A percentile compares a stretch with the other conserved stretches of the same genome.
These are phyloP conservation scores for Lepidium didymum DNA, from an alignment of 345 rosid genomes.

Conservation along the genomic window DNA sequence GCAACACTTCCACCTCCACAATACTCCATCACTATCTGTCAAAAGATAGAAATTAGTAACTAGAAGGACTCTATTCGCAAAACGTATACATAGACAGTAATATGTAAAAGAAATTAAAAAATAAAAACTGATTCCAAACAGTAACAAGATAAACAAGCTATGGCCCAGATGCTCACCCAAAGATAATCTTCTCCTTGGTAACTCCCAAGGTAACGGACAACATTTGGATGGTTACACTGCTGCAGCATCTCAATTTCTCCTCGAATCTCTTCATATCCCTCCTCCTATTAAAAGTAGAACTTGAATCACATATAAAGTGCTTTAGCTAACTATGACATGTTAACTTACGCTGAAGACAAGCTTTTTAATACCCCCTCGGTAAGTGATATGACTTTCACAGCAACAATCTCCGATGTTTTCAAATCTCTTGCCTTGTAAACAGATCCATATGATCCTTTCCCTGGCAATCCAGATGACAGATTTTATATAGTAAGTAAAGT, in stretches of 20 bases:
- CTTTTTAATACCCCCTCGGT: conserved; percentile 68
- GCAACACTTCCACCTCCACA: conserved; percentile 99
- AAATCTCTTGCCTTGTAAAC: conserved; percentile 96
- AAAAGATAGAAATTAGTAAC: conserved; percentile 29
- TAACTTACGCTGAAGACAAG: neutral
- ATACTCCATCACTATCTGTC: conserved; percentile 99
- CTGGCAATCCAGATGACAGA: conserved; percentile 37
- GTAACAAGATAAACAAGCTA: conserved; percentile 6
- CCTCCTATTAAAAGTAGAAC: conserved; percentile 56
- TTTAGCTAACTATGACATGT: neutral
- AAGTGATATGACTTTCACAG: conserved; percentile 91
- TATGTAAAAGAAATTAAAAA: neutral
- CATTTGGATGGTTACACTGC: conserved; percentile 95
- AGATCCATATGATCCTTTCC: conserved; percentile 98
- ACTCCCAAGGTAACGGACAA: conserved; percentile 92
- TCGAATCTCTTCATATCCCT: conserved; percentile 95
- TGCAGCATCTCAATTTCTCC: conserved; percentile 99
- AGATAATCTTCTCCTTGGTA: conserved; percentile 99
- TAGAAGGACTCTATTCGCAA: neutral
- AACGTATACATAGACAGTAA: neutral
- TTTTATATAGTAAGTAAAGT: neutral
- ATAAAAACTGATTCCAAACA: conserved; percentile 2
- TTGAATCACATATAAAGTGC: neutral
- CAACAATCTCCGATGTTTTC: conserved; percentile 92
- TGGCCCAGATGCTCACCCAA: conserved; percentile 51